Base-by-base conservation (phyloP, 495 filamentous ascomycete species). In the Talaromyces stipitatus region DNA sequence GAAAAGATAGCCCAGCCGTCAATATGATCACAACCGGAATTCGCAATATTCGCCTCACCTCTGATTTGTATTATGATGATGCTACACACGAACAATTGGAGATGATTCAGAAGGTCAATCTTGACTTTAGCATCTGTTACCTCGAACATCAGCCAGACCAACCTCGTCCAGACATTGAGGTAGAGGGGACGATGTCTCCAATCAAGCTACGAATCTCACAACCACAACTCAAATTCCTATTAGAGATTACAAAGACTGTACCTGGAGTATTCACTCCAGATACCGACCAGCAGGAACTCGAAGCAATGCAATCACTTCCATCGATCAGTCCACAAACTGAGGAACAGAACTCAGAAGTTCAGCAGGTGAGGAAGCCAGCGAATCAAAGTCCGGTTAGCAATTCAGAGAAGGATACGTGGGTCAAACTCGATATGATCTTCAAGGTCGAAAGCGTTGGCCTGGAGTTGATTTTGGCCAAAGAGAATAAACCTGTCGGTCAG, bases 71-170 rank as follows among this genome's bases (percentile, higher is more conserved):
- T 65, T 97, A 92, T 60, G 72, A 78, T 10, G 81, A 84, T 28
- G 83, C 82, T 45, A 69, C 82, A 53, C 80, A 81, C 0, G 92
- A 98, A 69, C 91, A 95, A 63, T 78, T 97, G 22, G 90, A 98
- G 68, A 87, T 98, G 73, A 92, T 98, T 57, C 90, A 97, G 64
- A 92, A 97, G 61, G 90, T 97, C 14, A 92, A 97, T 65, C 76
- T 98, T 32, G 89, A 87, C 30, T 97, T 97, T 71, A 87, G 86
- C 50, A 83, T 97, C 57, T 96, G 87, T 23, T 91, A 95, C 64
- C 79, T 89, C 5, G 94, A 97, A 62, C 94, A 97, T 65, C 83
- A 84, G 56, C 69, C 80, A 33, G 86, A 87, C 47, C 76, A 81
- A 54, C 83, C 92, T 60, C 83, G 94, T 54, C 94, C 94, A 7